Base-by-base conservation (phyloP, 257 asterid genomes). In the Rauvolfia tetraphylla region DNA sequence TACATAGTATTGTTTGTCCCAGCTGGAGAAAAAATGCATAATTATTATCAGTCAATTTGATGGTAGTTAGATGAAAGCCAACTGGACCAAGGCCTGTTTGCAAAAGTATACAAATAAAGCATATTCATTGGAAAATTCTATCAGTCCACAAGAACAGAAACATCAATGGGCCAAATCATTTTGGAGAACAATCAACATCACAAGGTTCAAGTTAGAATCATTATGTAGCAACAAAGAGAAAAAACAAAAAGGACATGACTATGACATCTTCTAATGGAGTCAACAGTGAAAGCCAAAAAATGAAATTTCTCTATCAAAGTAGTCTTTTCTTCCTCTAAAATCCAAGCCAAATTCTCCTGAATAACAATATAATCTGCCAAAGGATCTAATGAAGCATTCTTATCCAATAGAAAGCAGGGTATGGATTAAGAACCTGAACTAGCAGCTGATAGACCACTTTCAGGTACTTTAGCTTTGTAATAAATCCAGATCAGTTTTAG, bases 1-100 rank as follows among this genome's bases (percentile, higher is more conserved):
- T 86, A 89, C 97, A 84, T 86, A n/a, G 82, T 73, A 81, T 83
- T 84, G 61, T 69, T 69, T 23, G 98, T 93, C 74, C 97, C 99
- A 86, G 98, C 99, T 95, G 93, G 57, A 75, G 85, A 82, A 73
- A 83, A 1, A n/a, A 72, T 0, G n/a, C 75, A 29, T 12, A 70
- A 46, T 15, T 9, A 23, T 71, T 71, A 48, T n/a, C 39, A 44
- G n/a, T n/a, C 41, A 48, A 25, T 31, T 63, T 63, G 69, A 63
- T 63, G 15, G 33, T 63, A 63, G 38, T 42, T 42, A 33, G 18
- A 69, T 38, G 71, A 66, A 69, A 41, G 42, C 25, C 25, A 33
- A 63, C 2, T 7, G 18, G 9, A 15, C 4, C 59, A 9, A 29
- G 38, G 12, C 69, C 41, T 62, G 53, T 17, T 18, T 71, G 51